phyloP scores from a whole-genome alignment of 1,139 yeast species.

The Pichia sp. region DNA sequence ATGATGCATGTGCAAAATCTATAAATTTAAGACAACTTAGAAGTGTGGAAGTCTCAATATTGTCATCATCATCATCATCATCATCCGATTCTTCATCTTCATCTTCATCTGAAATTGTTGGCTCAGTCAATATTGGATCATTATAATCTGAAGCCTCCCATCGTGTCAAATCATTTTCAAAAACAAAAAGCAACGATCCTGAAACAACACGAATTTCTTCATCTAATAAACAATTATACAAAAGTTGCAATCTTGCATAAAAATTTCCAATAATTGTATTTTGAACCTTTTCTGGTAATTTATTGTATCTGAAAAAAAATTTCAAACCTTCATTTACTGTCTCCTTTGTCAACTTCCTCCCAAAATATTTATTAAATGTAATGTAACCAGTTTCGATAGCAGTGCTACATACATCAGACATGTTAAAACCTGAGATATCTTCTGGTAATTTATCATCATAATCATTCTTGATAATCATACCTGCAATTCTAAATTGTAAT shows the following conservation, averaged over 20 bases:
- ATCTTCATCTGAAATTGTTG: conserved; percentile 23
- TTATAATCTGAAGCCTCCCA: conserved; percentile 37
- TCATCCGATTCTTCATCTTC: conserved; percentile 29
- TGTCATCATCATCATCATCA: not conserved
- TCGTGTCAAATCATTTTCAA: conserved; percentile 55
- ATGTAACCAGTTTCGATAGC: conserved; percentile 34
- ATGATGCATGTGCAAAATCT: conserved; percentile 84
- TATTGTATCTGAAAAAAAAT: conserved; percentile 42
- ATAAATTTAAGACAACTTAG: conserved; percentile 59
- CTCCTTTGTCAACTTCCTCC: conserved; percentile 47
- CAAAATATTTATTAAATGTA: conserved; percentile 61
- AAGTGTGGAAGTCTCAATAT: conserved; percentile 21
- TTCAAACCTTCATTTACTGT: conserved; percentile 45
- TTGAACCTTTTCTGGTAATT: conserved; percentile 29
- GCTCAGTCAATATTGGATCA: conserved; percentile 34
- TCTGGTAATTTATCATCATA: conserved; percentile 14
- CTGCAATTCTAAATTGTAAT: conserved; percentile 72
- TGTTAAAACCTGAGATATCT: conserved; percentile 20
- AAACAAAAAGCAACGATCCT: conserved; percentile 66
- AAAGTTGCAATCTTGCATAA: conserved; percentile 50
- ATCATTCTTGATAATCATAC: conserved; percentile 56
- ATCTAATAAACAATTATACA: conserved; percentile 57
- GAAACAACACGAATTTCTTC: conserved; percentile 65
- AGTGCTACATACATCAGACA: conserved; percentile 15
- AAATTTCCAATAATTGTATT: conserved; percentile 37